Evolutionary conservation across 306 rosid species (phyloP).

Genomic region (Fagus sylvatica): DNA sequence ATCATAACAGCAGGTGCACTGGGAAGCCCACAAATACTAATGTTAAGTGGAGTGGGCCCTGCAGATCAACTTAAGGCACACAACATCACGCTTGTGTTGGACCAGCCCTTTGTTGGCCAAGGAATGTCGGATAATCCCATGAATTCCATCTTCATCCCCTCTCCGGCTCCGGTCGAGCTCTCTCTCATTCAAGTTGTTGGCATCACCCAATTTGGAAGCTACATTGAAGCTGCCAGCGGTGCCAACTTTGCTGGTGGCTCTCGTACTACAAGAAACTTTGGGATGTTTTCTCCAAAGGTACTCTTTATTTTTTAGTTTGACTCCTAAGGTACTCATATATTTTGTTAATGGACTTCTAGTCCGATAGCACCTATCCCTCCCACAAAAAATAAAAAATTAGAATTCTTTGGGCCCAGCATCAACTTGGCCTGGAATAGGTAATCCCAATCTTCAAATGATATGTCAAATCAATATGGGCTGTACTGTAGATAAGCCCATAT

Average conservation of each 20-base stretch:
- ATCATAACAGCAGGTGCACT: constrained; percentile 67
- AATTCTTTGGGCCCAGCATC: neutral
- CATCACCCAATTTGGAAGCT: constrained; percentile 46
- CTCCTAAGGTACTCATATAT: constrained; percentile 12
- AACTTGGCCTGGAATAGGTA: neutral
- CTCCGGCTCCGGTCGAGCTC: constrained; percentile 60
- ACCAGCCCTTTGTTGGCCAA: constrained; percentile 54
- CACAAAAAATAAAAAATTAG: too few species aligned
- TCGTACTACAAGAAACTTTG: constrained; percentile 40
- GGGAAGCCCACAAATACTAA: constrained; percentile 76
- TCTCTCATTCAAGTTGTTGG: constrained; percentile 60
- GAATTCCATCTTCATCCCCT: constrained; percentile 56
- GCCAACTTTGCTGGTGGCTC: constrained; percentile 51
- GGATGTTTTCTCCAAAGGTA: constrained; percentile 70
- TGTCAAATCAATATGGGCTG: neutral
- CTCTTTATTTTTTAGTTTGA: too few species aligned
- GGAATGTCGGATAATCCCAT: constrained; percentile 56
- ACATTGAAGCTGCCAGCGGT: constrained; percentile 79
- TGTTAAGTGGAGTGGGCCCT: constrained; percentile 65
- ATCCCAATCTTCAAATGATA: neutral
- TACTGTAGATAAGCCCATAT: neutral
- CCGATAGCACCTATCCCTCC: too few species aligned
- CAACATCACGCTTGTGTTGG: constrained; percentile 32
- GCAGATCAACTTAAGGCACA: constrained; percentile 40
- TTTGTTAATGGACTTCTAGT: neutral